Base-by-base conservation (phyloP, 2,329 filamentous ascomycete species). In the Stachybotrys chlorohalonatus region DNA sequence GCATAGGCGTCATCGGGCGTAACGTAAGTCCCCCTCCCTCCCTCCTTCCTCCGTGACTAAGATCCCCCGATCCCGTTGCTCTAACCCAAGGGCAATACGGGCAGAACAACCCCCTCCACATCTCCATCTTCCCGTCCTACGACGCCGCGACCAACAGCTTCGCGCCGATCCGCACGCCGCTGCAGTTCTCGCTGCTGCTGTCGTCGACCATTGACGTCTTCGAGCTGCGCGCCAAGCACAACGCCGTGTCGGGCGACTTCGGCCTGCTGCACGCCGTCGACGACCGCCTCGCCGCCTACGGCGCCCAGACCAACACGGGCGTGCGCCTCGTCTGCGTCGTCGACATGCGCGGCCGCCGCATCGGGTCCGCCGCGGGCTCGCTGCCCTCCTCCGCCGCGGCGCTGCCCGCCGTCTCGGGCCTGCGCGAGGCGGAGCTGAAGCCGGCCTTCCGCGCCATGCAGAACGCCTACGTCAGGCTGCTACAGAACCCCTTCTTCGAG, bases 61-160 rank as follows among this genome's bases (percentile, higher is more conserved):
- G n/a, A 45, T 45, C 39, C 39, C n/a, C 11, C 39, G 39, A 45
- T 11, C 11, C 39, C 39, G 39, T 45, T 11, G 3, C 11, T 45
- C n/a, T 30, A 31, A 15, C 30, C 13, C 49, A 50, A 30, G 8
- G 30, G 31, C 11, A 9, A 47, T 5, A 15, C 31, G 53, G 36
- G 56, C 66, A 97, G 92, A 95, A 97, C 75, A 96, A 96, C 68
- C 94, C 93, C 56, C 86, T 97, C 60, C 93, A 97, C 74, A 89
- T 96, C 64, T 85, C 90, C 57, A 84, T 95, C 68, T 96, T 96
- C 72, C 88, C 90, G 52, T 87, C 86, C 50, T 82, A 89, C 76
- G 77, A 81, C 66, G 73, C 79, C 51, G 61, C 78, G 53, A 78
- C 77, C 61, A 75, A 78, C 70, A 74, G 72, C 54, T 75, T 76